Evolutionary conservation across 2,329 filamentous ascomycete species (phyloP), one percentile per base, ranked within the genome.

Genomic region (Talaromyces amestolkiae): DNA sequence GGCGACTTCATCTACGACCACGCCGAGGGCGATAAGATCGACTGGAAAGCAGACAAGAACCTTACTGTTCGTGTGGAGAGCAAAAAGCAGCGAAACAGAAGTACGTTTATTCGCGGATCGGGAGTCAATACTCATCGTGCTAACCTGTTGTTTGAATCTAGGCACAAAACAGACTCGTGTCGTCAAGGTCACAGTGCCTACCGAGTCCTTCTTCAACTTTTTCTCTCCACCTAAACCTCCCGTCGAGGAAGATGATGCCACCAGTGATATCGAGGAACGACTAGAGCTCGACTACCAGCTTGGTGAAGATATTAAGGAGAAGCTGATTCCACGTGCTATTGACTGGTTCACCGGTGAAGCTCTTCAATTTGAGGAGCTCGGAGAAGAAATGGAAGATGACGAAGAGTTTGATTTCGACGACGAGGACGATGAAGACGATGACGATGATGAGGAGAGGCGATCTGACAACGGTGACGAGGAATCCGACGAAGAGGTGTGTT

Each of bases 51-150:
- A 10, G 90, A 90, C 74, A 93, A 96, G 81, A 95, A 99, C 76
- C 84, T 99, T 72, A 99, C 95, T 54, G 91, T 98, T 70, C 90
- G 92, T 71, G 84, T 98, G 67, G 95, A 99, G 86, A 96, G 92
- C 86, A 99, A 99, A 88, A 99, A 99, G 86, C 95, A 99, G 84
- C 88, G 95, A 70, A 99, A 99, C 84, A 99, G 98, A 88, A 98
- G 95, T 99, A 85, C 83, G 87, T 78, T 45, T 35, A 43, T 27
- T 51, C 45, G 31, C 9, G 39, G 10, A 43, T 47, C 13, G 4
- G 5, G 7, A 13, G 22, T n/a, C 11, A 61, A 22, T 22, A 5
- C 31, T 11, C n/a, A 24, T 33, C 70, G 68, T 61, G 37, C 65
- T 67, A 58, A 67, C 24, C 22, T 45, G n/a, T 64, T 45, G 47